Conservation (phyloP, 2,329 filamentous ascomycete genomes). For the Penicillium griseofulvum region DNA sequence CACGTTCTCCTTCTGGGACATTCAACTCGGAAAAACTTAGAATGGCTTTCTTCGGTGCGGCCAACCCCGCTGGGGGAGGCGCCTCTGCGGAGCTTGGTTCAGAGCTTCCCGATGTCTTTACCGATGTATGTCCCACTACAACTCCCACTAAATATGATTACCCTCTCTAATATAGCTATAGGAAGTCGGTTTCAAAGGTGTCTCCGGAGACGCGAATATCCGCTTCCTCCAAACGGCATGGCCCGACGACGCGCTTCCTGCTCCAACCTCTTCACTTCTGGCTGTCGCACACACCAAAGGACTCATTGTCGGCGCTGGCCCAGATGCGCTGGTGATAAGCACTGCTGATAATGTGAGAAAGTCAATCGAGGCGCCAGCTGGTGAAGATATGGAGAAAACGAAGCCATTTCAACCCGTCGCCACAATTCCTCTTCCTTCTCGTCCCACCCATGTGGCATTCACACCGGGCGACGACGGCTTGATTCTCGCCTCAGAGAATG, state of each 20-base stretch:
- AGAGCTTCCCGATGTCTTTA: constrained; percentile 74
- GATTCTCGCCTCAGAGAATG: constrained; percentile 75
- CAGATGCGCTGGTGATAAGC: constrained; percentile 72
- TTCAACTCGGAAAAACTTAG: constrained; percentile 32
- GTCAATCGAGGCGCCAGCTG: constrained; percentile 63
- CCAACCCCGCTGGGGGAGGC: constrained; percentile 43
- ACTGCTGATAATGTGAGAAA: constrained; percentile 75
- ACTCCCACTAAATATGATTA: neutral
- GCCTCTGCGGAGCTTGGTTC: constrained; percentile 54
- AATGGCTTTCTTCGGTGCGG: constrained; percentile 64
- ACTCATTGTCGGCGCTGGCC: constrained; percentile 82
- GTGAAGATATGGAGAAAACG: constrained; percentile 58
- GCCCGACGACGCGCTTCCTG: constrained; percentile 66
- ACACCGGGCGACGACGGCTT: constrained; percentile 85
- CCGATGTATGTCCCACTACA: constrained; percentile 60
- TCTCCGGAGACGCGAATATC: constrained; percentile 78
- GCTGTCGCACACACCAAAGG: constrained; percentile 77
- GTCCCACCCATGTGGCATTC: constrained; percentile 85
- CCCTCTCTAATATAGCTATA: constrained; percentile 27
- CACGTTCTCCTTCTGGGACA: constrained; percentile 40
- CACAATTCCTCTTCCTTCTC: constrained; percentile 67
- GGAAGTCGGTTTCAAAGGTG: constrained; percentile 76
- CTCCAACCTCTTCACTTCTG: constrained; percentile 76
- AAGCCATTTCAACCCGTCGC: constrained; percentile 71
- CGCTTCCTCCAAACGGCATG: constrained; percentile 75